Evolutionary conservation across 805 yeast species (phyloP).

Genomic region (Saturnispora hagleri): DNA sequence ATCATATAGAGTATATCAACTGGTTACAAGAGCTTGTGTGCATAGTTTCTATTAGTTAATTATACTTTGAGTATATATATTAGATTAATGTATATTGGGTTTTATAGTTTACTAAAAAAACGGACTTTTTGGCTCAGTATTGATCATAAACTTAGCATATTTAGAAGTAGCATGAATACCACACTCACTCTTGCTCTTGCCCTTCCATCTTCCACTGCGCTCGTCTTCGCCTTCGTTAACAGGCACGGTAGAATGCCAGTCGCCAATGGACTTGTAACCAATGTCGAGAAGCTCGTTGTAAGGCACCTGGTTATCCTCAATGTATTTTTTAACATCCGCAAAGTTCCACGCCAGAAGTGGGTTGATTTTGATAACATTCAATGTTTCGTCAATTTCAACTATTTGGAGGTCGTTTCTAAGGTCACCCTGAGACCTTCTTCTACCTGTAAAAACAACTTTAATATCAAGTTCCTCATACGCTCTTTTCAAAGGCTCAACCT

Average conservation of each 20-base stretch:
- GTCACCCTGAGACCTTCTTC: constrained; percentile 87
- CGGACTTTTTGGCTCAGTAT: background rate
- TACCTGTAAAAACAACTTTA: constrained; percentile 85
- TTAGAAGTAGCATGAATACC: constrained; percentile 83
- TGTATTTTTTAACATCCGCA: constrained; percentile 56
- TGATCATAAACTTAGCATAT: constrained; percentile 50
- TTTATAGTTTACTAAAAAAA: background rate
- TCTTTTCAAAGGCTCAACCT: constrained; percentile 86
- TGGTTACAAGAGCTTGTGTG: too few relatives aligned
- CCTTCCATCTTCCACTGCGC: constrained; percentile 96
- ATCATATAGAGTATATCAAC: too few relatives aligned
- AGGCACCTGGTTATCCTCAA: constrained; percentile 67
- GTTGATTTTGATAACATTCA: constrained; percentile 75
- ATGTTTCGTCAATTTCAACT: constrained; percentile 62
- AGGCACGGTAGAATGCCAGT: constrained; percentile 90
- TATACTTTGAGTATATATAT: too few relatives aligned
- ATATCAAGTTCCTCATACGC: constrained; percentile 69
- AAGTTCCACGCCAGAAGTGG: constrained; percentile 84
- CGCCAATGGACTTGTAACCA: constrained; percentile 90
- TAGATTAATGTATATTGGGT: background rate
- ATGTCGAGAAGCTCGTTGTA: constrained; percentile 74
- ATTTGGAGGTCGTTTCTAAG: constrained; percentile 63
- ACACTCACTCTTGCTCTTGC: constrained; percentile 85
- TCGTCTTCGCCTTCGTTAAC: constrained; percentile 90
- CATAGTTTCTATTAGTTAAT: too few relatives aligned